phyloP scores from a whole-genome alignment of 768 basidiomycete species.

The Pholiota molesta region DNA sequence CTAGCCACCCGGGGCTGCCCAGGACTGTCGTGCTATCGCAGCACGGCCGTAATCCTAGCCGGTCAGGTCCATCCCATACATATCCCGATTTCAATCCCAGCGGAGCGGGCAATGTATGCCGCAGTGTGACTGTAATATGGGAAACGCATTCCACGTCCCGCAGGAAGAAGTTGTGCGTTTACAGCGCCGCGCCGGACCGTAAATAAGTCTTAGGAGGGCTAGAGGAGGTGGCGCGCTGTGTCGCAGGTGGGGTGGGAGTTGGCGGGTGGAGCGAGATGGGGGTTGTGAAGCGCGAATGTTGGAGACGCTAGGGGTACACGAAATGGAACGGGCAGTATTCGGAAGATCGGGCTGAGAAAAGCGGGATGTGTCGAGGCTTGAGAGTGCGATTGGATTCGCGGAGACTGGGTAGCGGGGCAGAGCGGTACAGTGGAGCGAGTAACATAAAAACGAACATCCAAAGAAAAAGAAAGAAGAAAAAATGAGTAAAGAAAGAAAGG shows the following conservation, averaged over 20 bases:
- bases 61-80: background rate
- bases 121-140: background rate
- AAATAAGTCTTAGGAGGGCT: too few species aligned
- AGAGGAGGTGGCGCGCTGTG: background rate
- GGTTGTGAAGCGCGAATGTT: background rate
- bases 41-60: background rate
- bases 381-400: background rate
- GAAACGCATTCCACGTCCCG: background rate
- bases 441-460: background rate
- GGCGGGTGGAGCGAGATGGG: too few species aligned
- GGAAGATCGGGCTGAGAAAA: background rate
- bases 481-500: constrained; percentile 2
- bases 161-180: too few species aligned
- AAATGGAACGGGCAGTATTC: background rate
- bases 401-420: background rate
- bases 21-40: background rate
- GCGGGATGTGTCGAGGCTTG: background rate
- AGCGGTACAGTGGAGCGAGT: background rate
- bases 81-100: background rate
- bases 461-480: constrained; percentile 3
- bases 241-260: too few species aligned
- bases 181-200: too few species aligned
- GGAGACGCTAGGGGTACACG: background rate
- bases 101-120: background rate
- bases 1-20: background rate